Evolutionary conservation across 2,329 filamentous ascomycete species (phyloP).

Genomic region (Byssochlamys sp.): DNA sequence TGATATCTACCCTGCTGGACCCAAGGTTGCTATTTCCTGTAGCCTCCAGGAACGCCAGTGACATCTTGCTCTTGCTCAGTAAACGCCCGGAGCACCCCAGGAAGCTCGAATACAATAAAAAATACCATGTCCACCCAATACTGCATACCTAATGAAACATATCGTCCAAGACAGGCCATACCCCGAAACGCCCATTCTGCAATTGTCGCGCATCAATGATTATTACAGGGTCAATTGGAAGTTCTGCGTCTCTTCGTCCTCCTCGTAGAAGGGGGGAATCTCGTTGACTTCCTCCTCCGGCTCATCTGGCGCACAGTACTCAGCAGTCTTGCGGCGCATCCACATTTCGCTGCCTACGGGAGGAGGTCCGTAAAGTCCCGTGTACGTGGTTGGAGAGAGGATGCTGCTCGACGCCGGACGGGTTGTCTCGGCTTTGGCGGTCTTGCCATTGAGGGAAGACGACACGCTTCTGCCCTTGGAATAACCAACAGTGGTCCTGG

Average conservation of each 20-base stretch:
- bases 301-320: constrained; percentile 22
- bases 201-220: not conserved
- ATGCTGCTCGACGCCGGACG: constrained; percentile 16
- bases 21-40: not conserved
- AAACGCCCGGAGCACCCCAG: not conserved
- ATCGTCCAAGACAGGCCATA: constrained; percentile 1
- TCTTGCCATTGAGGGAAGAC: constrained; percentile 19
- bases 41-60: not conserved
- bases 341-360: constrained; percentile 37
- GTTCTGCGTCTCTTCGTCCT: constrained; percentile 30
- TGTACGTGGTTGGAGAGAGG: constrained; percentile 34
- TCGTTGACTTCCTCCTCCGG: constrained; percentile 18
- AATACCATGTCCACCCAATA: constrained; percentile 1
- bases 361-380: constrained; percentile 33
- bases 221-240: constrained; percentile 32
- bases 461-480: constrained; percentile 56
- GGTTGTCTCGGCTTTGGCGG: constrained; percentile 12
- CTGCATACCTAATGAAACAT: not conserved
- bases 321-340: constrained; percentile 29
- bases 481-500: constrained; percentile 76
- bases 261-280: constrained; percentile 21
- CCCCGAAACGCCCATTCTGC: constrained; percentile 2
- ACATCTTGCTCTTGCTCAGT: not conserved
- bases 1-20: not conserved
- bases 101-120: not conserved